Base-by-base conservation (phyloP, 129 eudicot genomes). In the Centrapalus pauciflorus region DNA sequence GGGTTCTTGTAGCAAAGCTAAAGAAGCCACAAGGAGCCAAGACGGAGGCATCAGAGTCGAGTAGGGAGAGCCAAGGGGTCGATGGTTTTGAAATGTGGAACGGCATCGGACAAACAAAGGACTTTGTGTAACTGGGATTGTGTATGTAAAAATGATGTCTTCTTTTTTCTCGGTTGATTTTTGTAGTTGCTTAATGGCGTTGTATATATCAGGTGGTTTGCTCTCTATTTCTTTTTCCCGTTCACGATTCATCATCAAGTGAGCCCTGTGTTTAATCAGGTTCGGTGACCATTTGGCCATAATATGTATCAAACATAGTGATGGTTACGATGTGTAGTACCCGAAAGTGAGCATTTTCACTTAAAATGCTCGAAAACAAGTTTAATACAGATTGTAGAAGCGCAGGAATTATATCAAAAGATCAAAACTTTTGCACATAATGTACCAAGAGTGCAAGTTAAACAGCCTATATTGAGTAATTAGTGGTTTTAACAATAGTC, bases 1-100 rank as follows among this genome's bases (percentile, higher is more conserved):
- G 99, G 99, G 83, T 93, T 55, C 93, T 88, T 17, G 90, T 93
- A 48, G 96, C 96, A 10, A 93, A 86, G 82, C 80, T 89, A 25
- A 93, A 81, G 66, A 89, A 81, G 75, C 82, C 95, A 13, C 96
- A 78, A 67, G 96, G 78, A n/a, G 82, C 71, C 6, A 52, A 72
- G 13, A 38, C 52, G 0, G 57, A 85, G 48, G 65, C 29, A 33
- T 73, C 86, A 19, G 95, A 85, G 54, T 62, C 75, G 13, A 66
- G 68, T 35, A 49, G 71, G 60, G 84, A 69, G 12, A 69, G 67
- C 21, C 63, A 41, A 23, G 66, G 62, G 51, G 75, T 45, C 12
- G 87, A 76, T 60, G 77, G 69, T 28, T 65, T 59, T 55, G 82
- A 79, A 19, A 54, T 33, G 40, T 76, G 82, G 78, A 73, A 77